phyloP scores from a whole-genome alignment of 441 rosid species.

The Theobroma grandiflorum region DNA sequence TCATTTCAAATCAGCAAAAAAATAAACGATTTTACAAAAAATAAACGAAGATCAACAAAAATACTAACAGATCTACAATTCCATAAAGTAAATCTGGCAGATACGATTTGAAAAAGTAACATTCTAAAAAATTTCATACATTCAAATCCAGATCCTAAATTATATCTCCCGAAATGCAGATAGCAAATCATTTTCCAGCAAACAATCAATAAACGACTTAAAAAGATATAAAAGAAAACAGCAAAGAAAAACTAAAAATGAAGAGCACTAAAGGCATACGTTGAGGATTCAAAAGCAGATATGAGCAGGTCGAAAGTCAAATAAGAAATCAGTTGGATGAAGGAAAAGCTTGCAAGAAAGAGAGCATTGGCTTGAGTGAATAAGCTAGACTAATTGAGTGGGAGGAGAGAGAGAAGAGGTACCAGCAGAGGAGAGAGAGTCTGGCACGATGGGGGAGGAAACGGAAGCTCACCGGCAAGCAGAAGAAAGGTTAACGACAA shows the following conservation, averaged over 20 bases:
- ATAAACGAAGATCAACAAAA: not conserved
- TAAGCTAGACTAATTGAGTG: too few relatives aligned
- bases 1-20: not conserved
- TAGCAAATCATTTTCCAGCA: not conserved
- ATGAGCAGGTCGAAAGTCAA: too few relatives aligned
- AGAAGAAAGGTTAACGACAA: too few relatives aligned
- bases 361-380: too few relatives aligned
- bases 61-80: not conserved
- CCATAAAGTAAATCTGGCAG: slow-evolving; percentile 2
- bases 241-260: not conserved
- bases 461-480: too few relatives aligned
- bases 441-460: too few relatives aligned
- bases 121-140: not conserved
- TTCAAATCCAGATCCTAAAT: slow-evolving; percentile 12
- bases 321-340: too few relatives aligned
- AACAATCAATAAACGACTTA: not conserved
- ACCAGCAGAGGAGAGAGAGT: too few relatives aligned
- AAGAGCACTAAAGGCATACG: not conserved
- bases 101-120: not conserved
- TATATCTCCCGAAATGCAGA: not conserved
- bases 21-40: not conserved
- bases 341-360: too few relatives aligned
- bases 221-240: not conserved
- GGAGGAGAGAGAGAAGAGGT: too few relatives aligned
- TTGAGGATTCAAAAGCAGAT: not conserved